A percentile compares a stretch with the other conserved stretches of the same genome.
Conservation (phyloP, 345 rosid genomes). For the Salix purpurea region DNA sequence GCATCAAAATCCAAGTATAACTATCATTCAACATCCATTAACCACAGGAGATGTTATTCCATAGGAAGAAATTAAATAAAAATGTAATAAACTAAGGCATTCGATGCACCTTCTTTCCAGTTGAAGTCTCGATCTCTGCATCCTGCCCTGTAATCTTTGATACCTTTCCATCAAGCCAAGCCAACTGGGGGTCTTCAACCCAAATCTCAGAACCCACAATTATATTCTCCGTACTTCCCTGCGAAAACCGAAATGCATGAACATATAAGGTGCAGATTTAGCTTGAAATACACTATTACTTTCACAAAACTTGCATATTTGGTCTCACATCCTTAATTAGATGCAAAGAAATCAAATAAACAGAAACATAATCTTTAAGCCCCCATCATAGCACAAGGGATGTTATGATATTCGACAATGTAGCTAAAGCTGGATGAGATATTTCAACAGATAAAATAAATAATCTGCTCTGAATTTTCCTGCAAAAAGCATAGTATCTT, state of each 20-base stretch:
- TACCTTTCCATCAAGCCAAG: constrained; percentile 84
- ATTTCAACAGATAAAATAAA: not conserved
- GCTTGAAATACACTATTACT: not conserved
- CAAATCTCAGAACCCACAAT: constrained; percentile 89
- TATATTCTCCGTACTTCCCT: constrained; percentile 85
- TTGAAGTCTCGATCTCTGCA: constrained; percentile 41
- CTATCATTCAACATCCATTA: not conserved
- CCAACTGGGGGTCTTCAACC: constrained; percentile 65
- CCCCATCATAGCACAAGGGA: no score
- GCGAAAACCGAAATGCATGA: constrained; percentile 17
- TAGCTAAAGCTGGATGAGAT: not conserved
- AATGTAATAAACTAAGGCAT: not conserved
- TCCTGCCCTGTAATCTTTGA: constrained; percentile 60
- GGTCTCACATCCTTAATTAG: not conserved
- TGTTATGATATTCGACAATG: not conserved
- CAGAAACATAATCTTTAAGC: not conserved
- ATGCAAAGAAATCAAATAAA: not conserved
- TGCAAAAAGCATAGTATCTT: not conserved
- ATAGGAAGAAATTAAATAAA: not conserved
- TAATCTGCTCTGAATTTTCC: not conserved
- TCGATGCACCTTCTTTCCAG: constrained; percentile 59
- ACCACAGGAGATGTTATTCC: not conserved
- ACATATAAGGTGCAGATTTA: not conserved
- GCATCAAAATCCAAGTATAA: not conserved
- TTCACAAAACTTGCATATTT: not conserved